Evolutionary conservation across 768 basidiomycete species (phyloP).

Genomic region (Kwoniella mangroviensis): DNA sequence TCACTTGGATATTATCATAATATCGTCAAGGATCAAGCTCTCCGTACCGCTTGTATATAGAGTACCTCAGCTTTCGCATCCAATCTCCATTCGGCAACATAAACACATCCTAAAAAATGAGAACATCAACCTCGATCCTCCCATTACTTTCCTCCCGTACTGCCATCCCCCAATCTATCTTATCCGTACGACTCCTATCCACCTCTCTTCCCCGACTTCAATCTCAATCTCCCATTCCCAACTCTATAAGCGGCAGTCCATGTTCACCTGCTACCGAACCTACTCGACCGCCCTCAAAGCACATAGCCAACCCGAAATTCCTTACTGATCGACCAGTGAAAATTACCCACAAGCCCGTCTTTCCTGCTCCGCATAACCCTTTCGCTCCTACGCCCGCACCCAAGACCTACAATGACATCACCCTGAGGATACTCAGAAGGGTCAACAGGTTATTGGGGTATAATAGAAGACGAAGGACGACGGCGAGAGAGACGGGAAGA

Average conservation of each 20-base stretch:
- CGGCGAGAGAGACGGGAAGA: slow-evolving; percentile 59
- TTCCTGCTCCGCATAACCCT: slow-evolving; percentile 52
- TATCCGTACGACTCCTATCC: neutral
- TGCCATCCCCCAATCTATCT: neutral
- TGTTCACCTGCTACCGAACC: slow-evolving; percentile 2
- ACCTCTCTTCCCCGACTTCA: neutral
- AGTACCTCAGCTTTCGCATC: no score
- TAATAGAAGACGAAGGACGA: slow-evolving; percentile 58
- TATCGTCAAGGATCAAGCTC: no score
- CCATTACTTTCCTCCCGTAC: slow-evolving; percentile 2
- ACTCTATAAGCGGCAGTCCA: neutral
- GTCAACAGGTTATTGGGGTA: slow-evolving; percentile 60
- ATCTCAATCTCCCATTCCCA: neutral
- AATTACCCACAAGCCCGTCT: slow-evolving; percentile 41
- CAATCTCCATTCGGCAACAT: no score
- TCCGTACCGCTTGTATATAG: no score
- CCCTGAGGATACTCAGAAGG: slow-evolving; percentile 47
- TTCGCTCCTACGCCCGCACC: slow-evolving; percentile 36
- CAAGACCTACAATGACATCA: slow-evolving; percentile 44
- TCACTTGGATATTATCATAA: no score
- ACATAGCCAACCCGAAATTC: slow-evolving; percentile 23
- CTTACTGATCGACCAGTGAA: slow-evolving; percentile 25
- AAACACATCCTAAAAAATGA: slow-evolving; percentile 1
- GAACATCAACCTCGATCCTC: slow-evolving; percentile 7
- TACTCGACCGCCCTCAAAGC: slow-evolving; percentile 16